phyloP scores from a whole-genome alignment of 306 rosid genomes.

The Sicyos edulis region DNA sequence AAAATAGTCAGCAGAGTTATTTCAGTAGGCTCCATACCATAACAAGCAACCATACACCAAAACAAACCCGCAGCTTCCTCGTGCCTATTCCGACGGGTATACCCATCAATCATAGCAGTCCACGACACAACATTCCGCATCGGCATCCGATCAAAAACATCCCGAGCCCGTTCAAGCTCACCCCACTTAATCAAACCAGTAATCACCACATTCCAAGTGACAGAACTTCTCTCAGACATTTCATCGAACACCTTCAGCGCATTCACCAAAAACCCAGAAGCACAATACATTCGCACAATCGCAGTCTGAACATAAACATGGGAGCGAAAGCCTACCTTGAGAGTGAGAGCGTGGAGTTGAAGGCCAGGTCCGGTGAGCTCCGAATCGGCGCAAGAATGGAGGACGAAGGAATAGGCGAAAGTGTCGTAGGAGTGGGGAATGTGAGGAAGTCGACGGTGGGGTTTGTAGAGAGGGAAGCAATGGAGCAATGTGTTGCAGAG shows the following conservation, averaged over 20 bases:
- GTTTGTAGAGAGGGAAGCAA: conserved; percentile 35
- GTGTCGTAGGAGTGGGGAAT: conserved; percentile 34
- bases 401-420: conserved; percentile 50
- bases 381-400: conserved; percentile 42
- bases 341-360: conserved; percentile 51
- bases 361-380: conserved; percentile 23
- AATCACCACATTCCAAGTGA: conserved; percentile 69
- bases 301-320: conserved; percentile 61
- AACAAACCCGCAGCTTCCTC: conserved; percentile 45
- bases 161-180: conserved; percentile 44
- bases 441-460: not conserved
- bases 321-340: conserved; percentile 54
- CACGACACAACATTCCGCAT: conserved; percentile 54
- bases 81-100: conserved; percentile 40
- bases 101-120: conserved; percentile 62
- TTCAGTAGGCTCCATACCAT: conserved; percentile 46
- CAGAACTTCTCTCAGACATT: conserved; percentile 44
- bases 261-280: conserved; percentile 36
- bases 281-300: conserved; percentile 36
- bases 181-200: conserved; percentile 52
- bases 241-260: conserved; percentile 46
- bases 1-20: conserved; percentile 55
- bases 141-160: conserved; percentile 48
- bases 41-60: conserved; percentile 43
- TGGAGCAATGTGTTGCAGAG: conserved; percentile 54